phyloP scores from a whole-genome alignment of 163 green algal species.

The Volvox carteri region DNA sequence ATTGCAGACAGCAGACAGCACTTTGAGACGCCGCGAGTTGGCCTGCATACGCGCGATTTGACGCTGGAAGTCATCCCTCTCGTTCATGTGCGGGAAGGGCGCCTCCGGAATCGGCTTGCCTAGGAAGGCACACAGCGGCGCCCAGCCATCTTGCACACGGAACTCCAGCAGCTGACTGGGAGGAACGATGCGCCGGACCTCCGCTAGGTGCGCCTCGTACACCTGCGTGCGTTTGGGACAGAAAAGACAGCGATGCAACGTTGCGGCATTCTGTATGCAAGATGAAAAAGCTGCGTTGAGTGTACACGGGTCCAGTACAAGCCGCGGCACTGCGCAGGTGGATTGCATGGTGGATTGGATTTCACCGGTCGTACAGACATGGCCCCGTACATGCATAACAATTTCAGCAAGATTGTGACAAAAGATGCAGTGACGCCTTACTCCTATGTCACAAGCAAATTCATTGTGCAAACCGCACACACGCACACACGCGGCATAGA shows the following conservation, averaged over 20 bases:
- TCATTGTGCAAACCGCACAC: too few relatives aligned
- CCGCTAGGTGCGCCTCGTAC: slow-evolving; percentile 36
- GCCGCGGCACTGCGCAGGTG: not conserved
- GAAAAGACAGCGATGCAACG: not conserved
- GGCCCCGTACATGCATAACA: not conserved
- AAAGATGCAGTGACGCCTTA: not conserved
- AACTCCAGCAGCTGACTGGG: slow-evolving; percentile 40
- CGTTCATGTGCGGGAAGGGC: slow-evolving; percentile 48
- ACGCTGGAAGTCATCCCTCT: not conserved
- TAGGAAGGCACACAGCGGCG: slow-evolving; percentile 49
- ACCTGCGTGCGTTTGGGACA: not conserved
- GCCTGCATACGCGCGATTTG: not conserved
- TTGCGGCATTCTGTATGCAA: not conserved
- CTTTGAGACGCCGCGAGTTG: not conserved
- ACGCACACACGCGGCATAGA: not conserved
- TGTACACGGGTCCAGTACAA: too few relatives aligned
- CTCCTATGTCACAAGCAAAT: not conserved
- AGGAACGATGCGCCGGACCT: slow-evolving; percentile 31
- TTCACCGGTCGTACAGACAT: not conserved
- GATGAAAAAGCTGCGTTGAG: not conserved
- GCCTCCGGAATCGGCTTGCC: slow-evolving; percentile 11
- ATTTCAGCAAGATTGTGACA: not conserved
- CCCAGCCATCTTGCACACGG: slow-evolving; percentile 37
- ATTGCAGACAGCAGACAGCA: slow-evolving; percentile 12
- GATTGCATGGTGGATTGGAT: not conserved